Percentiles rank a stretch among this genome's conserved stretches.
Conservation (phyloP, 257 asterid genomes). For the Rubia yunnanensis region DNA sequence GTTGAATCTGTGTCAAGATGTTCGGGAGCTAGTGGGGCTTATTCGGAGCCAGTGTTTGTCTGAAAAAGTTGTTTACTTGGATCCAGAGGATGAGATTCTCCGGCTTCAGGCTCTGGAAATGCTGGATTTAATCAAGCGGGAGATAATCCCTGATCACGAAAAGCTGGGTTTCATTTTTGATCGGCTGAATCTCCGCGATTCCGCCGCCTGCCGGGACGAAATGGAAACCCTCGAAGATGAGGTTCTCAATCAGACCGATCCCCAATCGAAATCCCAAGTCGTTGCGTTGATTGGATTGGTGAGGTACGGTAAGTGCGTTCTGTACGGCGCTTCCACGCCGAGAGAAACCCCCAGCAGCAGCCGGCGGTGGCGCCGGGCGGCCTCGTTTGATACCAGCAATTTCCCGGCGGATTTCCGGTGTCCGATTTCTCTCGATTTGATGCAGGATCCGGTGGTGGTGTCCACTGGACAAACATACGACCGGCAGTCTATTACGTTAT, state of each 20-base stretch:
- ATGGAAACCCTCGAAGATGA: conserved; percentile 73
- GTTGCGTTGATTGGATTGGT: conserved; percentile 71
- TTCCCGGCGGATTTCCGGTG: conserved; percentile 78
- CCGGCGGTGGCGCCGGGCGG: conserved; percentile 32
- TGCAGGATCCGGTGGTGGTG: conserved; percentile 82
- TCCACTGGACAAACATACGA: conserved; percentile 89
- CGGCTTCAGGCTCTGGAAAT: conserved; percentile 42
- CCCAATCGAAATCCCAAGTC: conserved; percentile 39
- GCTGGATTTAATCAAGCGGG: conserved; percentile 53
- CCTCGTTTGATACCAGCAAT: conserved; percentile 34
- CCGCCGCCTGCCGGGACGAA: conserved; percentile 50
- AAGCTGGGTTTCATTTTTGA: conserved; percentile 44
- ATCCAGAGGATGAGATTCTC: conserved; percentile 34
- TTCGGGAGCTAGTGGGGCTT: conserved; percentile 51
- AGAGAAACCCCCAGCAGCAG: conserved; percentile 14
- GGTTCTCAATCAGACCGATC: conserved; percentile 51
- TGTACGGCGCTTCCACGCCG: conserved; percentile 80
- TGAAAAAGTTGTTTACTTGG: conserved; percentile 26
- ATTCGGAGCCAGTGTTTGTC: conserved; percentile 55
- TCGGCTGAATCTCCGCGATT: conserved; percentile 43
- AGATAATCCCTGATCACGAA: conserved; percentile 53
- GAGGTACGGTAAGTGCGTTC: conserved; percentile 76
- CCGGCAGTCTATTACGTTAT: conserved; percentile 43
- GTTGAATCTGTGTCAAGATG: conserved; percentile 50
- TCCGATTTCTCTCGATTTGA: conserved; percentile 69